Evolutionary conservation across 2,329 filamentous ascomycete species (phyloP).

Genomic region (Ampelomyces quisqualis): DNA sequence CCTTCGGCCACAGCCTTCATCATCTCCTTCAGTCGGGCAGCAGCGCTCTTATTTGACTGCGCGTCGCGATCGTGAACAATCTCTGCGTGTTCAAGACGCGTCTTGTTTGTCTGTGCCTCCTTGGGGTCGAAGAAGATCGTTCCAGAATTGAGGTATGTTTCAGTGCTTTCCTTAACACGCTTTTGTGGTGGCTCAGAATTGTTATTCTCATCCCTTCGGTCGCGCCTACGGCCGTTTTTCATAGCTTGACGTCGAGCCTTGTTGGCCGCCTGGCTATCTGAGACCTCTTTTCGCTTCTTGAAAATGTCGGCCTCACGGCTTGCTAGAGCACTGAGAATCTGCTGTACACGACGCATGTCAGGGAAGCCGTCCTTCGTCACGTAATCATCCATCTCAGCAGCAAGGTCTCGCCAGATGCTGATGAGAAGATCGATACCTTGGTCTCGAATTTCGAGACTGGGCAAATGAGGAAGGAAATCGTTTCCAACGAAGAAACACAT

Average conservation of each 20-base stretch:
- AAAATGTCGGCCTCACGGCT: conserved; percentile 96
- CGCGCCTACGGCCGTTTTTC: conserved; percentile 33
- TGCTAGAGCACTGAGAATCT: conserved; percentile 83
- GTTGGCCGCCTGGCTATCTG: conserved; percentile 79
- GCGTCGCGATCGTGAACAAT: conserved; percentile 77
- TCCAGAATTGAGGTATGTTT: conserved; percentile 38
- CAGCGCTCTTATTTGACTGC: conserved; percentile 89
- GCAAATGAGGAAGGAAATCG: conserved; percentile 94
- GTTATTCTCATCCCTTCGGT: conserved; percentile 36
- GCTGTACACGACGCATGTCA: conserved; percentile 80
- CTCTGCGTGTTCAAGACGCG: conserved; percentile 71
- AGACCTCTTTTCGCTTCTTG: conserved; percentile 77
- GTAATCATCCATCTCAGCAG: conserved; percentile 90
- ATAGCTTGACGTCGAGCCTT: conserved; percentile 56
- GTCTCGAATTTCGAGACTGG: conserved; percentile 95
- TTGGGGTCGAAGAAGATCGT: conserved; percentile 42
- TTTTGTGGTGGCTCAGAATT: conserved; percentile 30
- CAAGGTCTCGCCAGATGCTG: conserved; percentile 93
- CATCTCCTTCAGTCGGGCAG: conserved; percentile 74
- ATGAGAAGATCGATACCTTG: conserved; percentile 96
- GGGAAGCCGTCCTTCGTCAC: conserved; percentile 94
- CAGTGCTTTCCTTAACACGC: conserved; percentile 39
- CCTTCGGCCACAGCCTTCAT: conserved; percentile 57
- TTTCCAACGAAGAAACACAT: conserved; percentile 99
- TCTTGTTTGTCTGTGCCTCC: conserved; percentile 41